These are phyloP conservation scores for Ceratocystis lukuohia DNA, from an alignment of 2,329 filamentous ascomycete genomes.

Conservation along the genomic window DNA sequence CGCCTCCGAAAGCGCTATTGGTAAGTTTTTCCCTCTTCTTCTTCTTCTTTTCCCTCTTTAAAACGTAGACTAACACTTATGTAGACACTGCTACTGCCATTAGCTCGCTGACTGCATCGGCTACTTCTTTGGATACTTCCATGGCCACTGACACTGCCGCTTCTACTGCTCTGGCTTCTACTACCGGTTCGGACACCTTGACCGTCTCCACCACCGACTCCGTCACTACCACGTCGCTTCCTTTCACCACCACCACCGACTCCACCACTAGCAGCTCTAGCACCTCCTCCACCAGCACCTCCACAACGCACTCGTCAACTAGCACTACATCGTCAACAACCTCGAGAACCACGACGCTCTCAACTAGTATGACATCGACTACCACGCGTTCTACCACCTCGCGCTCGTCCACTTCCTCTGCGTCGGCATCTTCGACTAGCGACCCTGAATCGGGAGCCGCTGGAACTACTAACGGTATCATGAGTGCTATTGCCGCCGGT, in stretches of 20 bases:
- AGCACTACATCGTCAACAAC: neutral
- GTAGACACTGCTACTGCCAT: neutral
- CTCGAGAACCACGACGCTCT: slow-evolving; percentile 6
- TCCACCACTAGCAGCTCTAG: neutral
- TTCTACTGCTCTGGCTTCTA: neutral
- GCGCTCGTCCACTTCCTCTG: neutral
- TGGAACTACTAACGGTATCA: neutral
- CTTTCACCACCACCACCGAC: neutral
- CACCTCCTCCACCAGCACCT: neutral
- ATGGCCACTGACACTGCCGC: neutral
- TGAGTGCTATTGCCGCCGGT: slow-evolving; percentile 1
- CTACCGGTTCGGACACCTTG: neutral
- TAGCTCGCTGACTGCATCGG: neutral
- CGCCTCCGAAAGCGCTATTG: too few species aligned
- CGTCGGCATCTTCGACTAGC: slow-evolving; percentile 1
- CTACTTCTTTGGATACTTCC: neutral
- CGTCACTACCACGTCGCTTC: neutral
- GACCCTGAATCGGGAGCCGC: neutral
- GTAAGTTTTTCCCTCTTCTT: neutral
- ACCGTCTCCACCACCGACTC: neutral
- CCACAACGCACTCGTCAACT: neutral
- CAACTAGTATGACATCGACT: neutral
- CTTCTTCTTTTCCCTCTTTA: too few species aligned
- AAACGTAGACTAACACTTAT: too few species aligned
- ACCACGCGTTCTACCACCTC: neutral